Base-by-base conservation (phyloP, 1,139 yeast genomes). In the Protomyces lactucae-debilis region DNA sequence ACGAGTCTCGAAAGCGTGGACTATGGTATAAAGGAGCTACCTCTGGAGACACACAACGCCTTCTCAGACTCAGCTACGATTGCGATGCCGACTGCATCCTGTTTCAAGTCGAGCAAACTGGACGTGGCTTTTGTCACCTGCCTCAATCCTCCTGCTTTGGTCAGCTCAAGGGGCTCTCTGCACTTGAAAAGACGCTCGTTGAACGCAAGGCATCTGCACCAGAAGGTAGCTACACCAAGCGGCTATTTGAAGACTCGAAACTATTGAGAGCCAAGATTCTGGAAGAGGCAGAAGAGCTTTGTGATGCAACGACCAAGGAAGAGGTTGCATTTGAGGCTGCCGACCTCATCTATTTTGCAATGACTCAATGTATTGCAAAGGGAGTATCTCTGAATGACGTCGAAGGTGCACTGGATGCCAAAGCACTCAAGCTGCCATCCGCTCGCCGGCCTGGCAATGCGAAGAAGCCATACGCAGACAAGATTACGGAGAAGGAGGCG, bases 361-460 rank as follows among this genome's bases (percentile, higher is more conserved):
- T 92, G 80, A 82, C 90, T n/a, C 88, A 90, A 82, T 84, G 95
- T 69, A 86, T 87, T 54, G 86, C 89, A 74, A 79, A 85, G 71
- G 96, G 92, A 45, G 97, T 92, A 9, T 78, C 86, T 36, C 79
- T 92, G 73, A 79, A 82, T 14, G 97, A 92, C 71, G 85, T 93
- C 54, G 97, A 91, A 76, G 82, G 80, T 71, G 91, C 92, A 75
- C 80, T 93, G 73, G 95, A 91, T 72, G 78, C 86, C 73, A 93
- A 95, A 79, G 82, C 90, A 57, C 77, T 85, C 72, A 92, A 91
- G 76, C 91, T 93, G 65, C 48, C 48, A 10, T 43, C 48, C 5
- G 86, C 97, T 2, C 84, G 99, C 77, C 84, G 99, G 75, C 87
- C 86, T 76, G 99, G 99, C 61, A 97, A 93, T 76, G 98, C 99